Percentiles rank a stretch among this genome's conserved stretches.
Conservation (phyloP, 2,329 filamentous ascomycete genomes). For the Mariannaea sp. region DNA sequence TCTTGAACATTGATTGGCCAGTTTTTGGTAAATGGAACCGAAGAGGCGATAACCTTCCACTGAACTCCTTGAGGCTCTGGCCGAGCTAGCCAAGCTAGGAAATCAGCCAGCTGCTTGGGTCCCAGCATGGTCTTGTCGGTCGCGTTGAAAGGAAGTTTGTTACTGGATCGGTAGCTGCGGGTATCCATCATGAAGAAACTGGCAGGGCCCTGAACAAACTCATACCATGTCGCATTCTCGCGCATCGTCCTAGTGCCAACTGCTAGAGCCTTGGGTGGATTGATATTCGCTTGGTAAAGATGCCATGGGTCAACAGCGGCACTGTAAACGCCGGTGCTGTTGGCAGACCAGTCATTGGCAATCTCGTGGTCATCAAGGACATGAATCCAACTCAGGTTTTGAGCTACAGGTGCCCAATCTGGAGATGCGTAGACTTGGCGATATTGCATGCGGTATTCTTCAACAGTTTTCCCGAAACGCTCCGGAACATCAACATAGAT, state of each 20-base stretch:
- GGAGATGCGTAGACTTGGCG: constrained; percentile 94
- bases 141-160: constrained; percentile 61
- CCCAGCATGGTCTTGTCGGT: constrained; percentile 87
- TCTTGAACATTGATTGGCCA: constrained; percentile 88
- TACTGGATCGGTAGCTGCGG: constrained; percentile 79
- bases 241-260: constrained; percentile 47
- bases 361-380: constrained; percentile 98
- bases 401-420: constrained; percentile 78
- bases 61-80: constrained; percentile 77
- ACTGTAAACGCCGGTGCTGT: constrained; percentile 78
- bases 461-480: constrained; percentile 71
- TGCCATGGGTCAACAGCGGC: constrained; percentile 83
- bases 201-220: constrained; percentile 86
- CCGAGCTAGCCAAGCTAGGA: constrained; percentile 75
- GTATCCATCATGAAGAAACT: constrained; percentile 96
- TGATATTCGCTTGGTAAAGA: constrained; percentile 82
- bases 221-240: constrained; percentile 77
- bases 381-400: constrained; percentile 94
- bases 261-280: constrained; percentile 72
- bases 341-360: constrained; percentile 86
- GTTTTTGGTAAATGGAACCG: constrained; percentile 96
- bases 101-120: constrained; percentile 73
- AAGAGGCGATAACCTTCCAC: constrained; percentile 93
- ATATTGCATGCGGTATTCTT: constrained; percentile 89
- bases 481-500: constrained; percentile 90